These are phyloP conservation scores for Candida pseudoglaebosa DNA, from an alignment of 805 yeast genomes.

Conservation along the genomic window DNA sequence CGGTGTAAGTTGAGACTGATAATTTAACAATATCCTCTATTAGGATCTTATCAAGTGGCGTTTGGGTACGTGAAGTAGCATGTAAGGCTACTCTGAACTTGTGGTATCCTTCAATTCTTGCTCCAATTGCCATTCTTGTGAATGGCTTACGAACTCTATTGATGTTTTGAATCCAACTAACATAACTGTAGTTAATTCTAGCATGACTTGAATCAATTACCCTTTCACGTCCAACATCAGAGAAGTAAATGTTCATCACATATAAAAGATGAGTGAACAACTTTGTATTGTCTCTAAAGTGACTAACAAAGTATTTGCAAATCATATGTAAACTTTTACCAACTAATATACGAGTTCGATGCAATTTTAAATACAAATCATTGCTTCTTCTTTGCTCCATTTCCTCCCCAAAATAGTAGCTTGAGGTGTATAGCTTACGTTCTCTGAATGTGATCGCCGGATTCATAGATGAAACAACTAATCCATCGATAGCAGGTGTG, in stretches of 20 bases:
- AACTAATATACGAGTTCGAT: slow-evolving; percentile 53
- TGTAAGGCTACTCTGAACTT: slow-evolving; percentile 68
- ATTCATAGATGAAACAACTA: slow-evolving; percentile 46
- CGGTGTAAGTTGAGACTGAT: slow-evolving; percentile 66
- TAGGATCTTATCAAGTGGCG: slow-evolving; percentile 57
- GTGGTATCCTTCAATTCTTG: slow-evolving; percentile 70
- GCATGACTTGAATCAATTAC: slow-evolving; percentile 56
- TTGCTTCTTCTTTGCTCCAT: slow-evolving; percentile 38
- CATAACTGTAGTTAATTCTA: slow-evolving; percentile 50
- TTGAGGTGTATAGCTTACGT: slow-evolving; percentile 57
- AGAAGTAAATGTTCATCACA: slow-evolving; percentile 70
- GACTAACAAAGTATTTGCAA: slow-evolving; percentile 41
- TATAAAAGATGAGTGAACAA: slow-evolving; percentile 58
- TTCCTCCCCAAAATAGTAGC: slow-evolving; percentile 60
- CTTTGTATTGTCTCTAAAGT: slow-evolving; percentile 61
- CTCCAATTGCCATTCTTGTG: slow-evolving; percentile 75
- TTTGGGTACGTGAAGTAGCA: slow-evolving; percentile 68
- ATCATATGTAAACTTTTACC: slow-evolving; percentile 64
- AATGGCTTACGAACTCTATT: slow-evolving; percentile 62
- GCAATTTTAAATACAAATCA: slow-evolving; percentile 42
- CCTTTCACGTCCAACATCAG: slow-evolving; percentile 75
- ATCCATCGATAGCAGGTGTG: slow-evolving; percentile 42
- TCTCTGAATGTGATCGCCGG: slow-evolving; percentile 57
- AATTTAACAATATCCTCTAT: slow-evolving; percentile 61
- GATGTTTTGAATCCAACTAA: slow-evolving; percentile 58